Percentiles rank a stretch among this genome's conserved stretches.
Evolutionary conservation across 1,139 yeast species (phyloP).

Genomic region (Kluyveromyces sp.): DNA sequence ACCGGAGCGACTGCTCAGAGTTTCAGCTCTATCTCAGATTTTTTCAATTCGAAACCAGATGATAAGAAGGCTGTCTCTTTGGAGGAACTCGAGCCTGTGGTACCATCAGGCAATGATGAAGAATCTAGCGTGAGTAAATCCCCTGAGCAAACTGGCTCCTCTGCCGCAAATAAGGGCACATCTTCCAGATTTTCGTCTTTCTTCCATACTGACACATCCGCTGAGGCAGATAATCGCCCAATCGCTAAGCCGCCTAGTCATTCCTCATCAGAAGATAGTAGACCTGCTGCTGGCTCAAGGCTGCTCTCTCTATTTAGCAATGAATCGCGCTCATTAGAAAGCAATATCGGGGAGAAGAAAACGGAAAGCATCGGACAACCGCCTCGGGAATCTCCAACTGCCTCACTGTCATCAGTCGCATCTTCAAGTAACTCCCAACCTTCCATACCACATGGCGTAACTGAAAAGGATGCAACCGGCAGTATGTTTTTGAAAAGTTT

Average conservation of each 20-base stretch:
- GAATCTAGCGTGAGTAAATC: conserved; percentile 5
- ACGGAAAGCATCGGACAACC: conserved; percentile 8
- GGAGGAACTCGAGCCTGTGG: conserved; percentile 11
- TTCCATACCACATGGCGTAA: neutral
- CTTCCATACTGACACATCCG: conserved; percentile 16
- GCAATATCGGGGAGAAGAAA: conserved; percentile 6
- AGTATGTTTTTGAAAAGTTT: conserved; percentile 26
- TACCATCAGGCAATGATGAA: neutral
- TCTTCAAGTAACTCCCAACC: neutral
- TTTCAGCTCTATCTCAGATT: conserved; percentile 28
- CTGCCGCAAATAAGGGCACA: conserved; percentile 15
- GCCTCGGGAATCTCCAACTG: conserved; percentile 6
- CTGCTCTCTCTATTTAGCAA: conserved; percentile 27
- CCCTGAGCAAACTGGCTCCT: neutral
- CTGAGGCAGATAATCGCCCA: neutral
- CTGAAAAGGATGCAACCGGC: neutral
- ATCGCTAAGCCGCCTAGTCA: conserved; percentile 11
- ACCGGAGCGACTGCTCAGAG: conserved; percentile 11
- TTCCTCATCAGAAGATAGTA: conserved; percentile 6
- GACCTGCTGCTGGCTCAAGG: conserved; percentile 23
- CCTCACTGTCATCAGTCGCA: neutral
- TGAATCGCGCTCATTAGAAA: conserved; percentile 11
- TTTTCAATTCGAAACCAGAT: conserved; percentile 22
- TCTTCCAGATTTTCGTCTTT: conserved; percentile 32
- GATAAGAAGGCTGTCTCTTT: conserved; percentile 8